Evolutionary conservation across 305 asterid genomes (phyloP), one percentile per base, ranked within the genome.

Genomic region (Fraxinus velutina): DNA sequence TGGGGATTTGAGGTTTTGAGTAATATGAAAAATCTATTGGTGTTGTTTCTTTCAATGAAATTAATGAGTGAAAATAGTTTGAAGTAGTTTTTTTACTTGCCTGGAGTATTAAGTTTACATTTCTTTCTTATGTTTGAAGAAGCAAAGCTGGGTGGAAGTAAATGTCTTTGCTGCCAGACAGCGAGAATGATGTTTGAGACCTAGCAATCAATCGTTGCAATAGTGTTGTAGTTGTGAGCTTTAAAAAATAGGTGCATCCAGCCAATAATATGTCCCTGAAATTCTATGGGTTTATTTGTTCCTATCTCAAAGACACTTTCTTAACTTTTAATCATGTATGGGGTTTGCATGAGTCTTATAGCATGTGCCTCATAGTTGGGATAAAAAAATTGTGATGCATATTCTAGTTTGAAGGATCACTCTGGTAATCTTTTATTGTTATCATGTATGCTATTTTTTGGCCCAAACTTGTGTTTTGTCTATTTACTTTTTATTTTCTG

Each of bases 1-100:
- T 17, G 36, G 47, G 76, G 75, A 32, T 71, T 71, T 71, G 22
- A 73, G 50, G 44, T 13, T 71, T 71, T 71, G 19, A 73, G 50
- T 68, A 71, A 50, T 8, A 55, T 60, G 83, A 12, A 52, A 33
- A 72, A 37, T 75, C 10, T 62, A 12, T 68, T 39, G 73, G 36
- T 19, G 66, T 52, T 84, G 77, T 83, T 66, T 15, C 68, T 47
- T 76, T 64, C 24, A 64, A 80, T 78, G 77, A 29, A 50, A 78
- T 37, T 75, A 44, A 72, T 79, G 34, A 78, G 79, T 37, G 83
- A 73, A 78, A 78, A 30, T 62, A 57, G 73, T 64, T 37, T 7
- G 62, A 52, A 60, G 21, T 42, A 73, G 37, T 57, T 42, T 75
- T 47, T 3, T 47, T 47, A 32, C 55, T 22, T 78, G 81, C 75